These are phyloP conservation scores for Diplodia sapinea DNA, from an alignment of 2,329 filamentous ascomycete species.

Conservation along the genomic window DNA sequence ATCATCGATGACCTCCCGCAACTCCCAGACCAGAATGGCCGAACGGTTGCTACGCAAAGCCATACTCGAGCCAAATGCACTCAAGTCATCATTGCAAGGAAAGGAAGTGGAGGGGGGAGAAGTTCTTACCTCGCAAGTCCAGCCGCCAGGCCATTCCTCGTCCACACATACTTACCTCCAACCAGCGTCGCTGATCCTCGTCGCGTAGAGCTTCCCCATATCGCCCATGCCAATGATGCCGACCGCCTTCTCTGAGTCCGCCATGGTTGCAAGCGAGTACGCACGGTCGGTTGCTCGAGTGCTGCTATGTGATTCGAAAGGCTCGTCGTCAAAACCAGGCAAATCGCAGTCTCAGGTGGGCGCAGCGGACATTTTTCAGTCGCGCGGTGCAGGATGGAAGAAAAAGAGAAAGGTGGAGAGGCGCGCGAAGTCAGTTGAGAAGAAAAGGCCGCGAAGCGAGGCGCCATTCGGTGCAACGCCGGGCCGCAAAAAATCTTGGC, in stretches of 20 bases:
- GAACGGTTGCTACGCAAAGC: conserved; percentile 64
- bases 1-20: conserved; percentile 83
- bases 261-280: conserved; percentile 22
- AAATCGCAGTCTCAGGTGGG: conserved; percentile 19
- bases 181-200: conserved; percentile 83
- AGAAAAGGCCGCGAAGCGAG: conserved; percentile 29
- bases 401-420: conserved; percentile 6
- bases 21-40: conserved; percentile 75
- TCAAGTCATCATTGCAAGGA: conserved; percentile 92
- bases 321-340: conserved; percentile 25
- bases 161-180: conserved; percentile 78
- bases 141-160: conserved; percentile 13
- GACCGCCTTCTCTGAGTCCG: conserved; percentile 62
- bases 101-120: conserved; percentile 32
- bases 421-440: background rate
- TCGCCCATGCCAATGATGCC: conserved; percentile 99
- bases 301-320: background rate
- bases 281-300: conserved; percentile 1
- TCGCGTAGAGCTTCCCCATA: conserved; percentile 99
- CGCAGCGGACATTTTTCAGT: conserved; percentile 20
- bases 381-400: conserved; percentile 27
- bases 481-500: conserved; percentile 30
- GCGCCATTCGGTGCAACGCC: conserved; percentile 14
- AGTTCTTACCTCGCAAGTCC: conserved; percentile 44
- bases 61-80: conserved; percentile 99